Evolutionary conservation across 805 yeast species (phyloP).

Genomic region (Candida ulmi): DNA sequence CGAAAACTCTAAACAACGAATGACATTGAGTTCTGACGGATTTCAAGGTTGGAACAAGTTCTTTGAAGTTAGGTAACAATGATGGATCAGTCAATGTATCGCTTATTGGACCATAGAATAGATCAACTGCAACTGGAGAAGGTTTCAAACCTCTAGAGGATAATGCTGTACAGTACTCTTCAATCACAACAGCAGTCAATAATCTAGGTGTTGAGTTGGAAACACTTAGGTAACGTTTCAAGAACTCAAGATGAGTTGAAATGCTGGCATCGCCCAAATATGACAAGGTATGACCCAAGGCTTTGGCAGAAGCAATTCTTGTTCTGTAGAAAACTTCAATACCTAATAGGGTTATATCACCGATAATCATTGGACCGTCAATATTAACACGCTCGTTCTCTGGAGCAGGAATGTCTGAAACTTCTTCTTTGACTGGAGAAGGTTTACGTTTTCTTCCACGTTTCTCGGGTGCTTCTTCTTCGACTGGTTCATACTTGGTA

Average conservation of each 20-base stretch:
- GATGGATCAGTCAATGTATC: conserved; percentile 37
- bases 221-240: conserved; percentile 20
- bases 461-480: conserved; percentile 18
- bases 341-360: conserved; percentile 86
- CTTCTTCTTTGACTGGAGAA: conserved; percentile 19
- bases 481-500: conserved; percentile 5
- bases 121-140: conserved; percentile 22
- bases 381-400: conserved; percentile 71
- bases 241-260: conserved; percentile 29
- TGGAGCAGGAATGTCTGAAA: conserved; percentile 38
- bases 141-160: conserved; percentile 13
- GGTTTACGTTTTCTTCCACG: conserved; percentile 46
- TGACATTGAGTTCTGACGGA: conserved; percentile 85
- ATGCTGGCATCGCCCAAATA: conserved; percentile 37
- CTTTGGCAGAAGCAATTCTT: conserved; percentile 68
- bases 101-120: conserved; percentile 24
- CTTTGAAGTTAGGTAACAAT: conserved; percentile 59
- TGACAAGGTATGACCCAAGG: conserved; percentile 65
- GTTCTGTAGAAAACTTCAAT: conserved; percentile 67
- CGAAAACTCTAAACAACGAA: conserved; percentile 72
- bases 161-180: conserved; percentile 51
- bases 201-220: conserved; percentile 69
- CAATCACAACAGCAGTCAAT: conserved; percentile 59
- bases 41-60: conserved; percentile 78
- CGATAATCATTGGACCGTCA: conserved; percentile 87